Base-by-base conservation (phyloP, 352 stramenopile genomes). In the Plasmopara halstedii region DNA sequence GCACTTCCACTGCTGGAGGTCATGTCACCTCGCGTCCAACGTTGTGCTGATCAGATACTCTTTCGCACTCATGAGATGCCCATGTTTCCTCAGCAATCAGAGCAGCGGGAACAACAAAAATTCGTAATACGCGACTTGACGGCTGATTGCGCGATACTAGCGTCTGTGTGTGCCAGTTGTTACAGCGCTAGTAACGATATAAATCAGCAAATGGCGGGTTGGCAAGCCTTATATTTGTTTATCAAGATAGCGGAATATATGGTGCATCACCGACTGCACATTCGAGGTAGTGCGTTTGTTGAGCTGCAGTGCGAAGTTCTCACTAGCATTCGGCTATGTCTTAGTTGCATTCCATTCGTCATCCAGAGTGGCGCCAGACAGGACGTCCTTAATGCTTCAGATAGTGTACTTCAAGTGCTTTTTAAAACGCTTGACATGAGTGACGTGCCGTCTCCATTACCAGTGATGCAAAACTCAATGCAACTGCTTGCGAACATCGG, bases 381-480 rank as follows among this genome's bases (percentile, higher is more conserved):
- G 20, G 60, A 83, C 11, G 68, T 86, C 8, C 31, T 84, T 27
- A 62, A 70, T 39, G 70, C 68, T 22, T 66, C 65, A 5, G 71
- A 83, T 22, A 73, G 63, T 41, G 55, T 80, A 14, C 35, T 83
- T 19, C 65, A 75, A 17, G 51, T 87, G 7, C 39, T 87, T 39
- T 58, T 85, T 14, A 53, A 67, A 26, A 82, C 72, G 13, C 49
- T 87, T 1, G 74, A 86, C 43, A 80, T 71, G 21, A 77, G 58
- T 18, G 83, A 81, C 38, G 69, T 86, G 44, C 74, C 74, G 17
- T 84, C 71, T 17, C 74, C 74, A 4, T 47, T 70, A 23, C 50
- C 63, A 14, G 72, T 87, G 27, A 82, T 87, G 70, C 67, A 77
- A 31, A 75, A 80, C 49, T 72, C 67, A 15, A 73, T 85, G 56